phyloP scores from a whole-genome alignment of 345 rosid genomes.

The Eucalyptus cloeziana region DNA sequence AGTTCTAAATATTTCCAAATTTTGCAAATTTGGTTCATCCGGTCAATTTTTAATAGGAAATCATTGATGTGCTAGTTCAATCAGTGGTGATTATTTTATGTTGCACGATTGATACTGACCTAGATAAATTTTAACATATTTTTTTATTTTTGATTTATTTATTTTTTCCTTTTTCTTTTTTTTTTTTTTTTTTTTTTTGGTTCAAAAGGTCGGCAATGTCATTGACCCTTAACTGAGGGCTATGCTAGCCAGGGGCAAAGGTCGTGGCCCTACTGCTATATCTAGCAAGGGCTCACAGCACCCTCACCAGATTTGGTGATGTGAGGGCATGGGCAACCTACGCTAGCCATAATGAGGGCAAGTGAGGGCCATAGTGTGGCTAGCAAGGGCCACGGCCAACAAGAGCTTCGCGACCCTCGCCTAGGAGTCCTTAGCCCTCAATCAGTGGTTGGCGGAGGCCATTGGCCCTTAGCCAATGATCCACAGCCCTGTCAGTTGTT shows the following conservation, averaged over 20 bases:
- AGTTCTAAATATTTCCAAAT: no score
- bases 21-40: accelerated
- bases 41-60: no score
- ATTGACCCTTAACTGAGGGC: accelerated
- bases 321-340: no score
- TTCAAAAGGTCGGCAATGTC: background rate
- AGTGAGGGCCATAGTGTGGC: no score
- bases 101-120: accelerated
- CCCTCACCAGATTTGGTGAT: no score
- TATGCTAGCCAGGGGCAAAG: no score
- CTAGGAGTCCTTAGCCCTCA: background rate
- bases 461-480: background rate
- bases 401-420: accelerated
- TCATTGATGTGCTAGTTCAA: no score
- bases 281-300: no score
- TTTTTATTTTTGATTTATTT: no score
- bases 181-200: accelerated
- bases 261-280: no score
- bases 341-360: no score
- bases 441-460: accelerated
- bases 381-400: accelerated
- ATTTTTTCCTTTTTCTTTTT: accelerated
- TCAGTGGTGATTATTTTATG: accelerated
- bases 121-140: background rate
- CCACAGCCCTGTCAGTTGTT: accelerated